A percentile compares a stretch with the other conserved stretches of the same genome.
phyloP scores from a whole-genome alignment of 495 filamentous ascomycete species.

The Talaromyces proteolyticus region DNA sequence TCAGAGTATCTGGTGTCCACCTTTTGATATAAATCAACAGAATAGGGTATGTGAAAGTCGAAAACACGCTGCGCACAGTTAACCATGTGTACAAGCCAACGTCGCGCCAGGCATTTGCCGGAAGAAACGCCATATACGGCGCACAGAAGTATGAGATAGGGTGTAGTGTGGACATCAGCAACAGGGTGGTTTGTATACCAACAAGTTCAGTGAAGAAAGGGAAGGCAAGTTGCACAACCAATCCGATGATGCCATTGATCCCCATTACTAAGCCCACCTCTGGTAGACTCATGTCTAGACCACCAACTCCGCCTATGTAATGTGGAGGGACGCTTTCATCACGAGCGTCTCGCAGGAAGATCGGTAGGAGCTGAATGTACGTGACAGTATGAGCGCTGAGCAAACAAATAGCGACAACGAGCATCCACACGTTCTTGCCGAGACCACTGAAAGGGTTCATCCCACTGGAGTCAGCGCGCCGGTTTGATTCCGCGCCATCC shows the following conservation, averaged over 20 bases:
- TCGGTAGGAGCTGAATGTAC: constrained; percentile 76
- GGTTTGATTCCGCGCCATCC: constrained; percentile 61
- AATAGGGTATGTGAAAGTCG: constrained; percentile 70
- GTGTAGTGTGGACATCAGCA: constrained; percentile 65
- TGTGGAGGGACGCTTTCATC: constrained; percentile 13
- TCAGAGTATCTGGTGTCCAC: constrained; percentile 59
- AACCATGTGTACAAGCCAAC: constrained; percentile 66
- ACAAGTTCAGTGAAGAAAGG: constrained; percentile 61
- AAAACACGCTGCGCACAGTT: constrained; percentile 64
- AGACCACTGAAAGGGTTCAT: constrained; percentile 40
- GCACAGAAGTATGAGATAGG: constrained; percentile 71
- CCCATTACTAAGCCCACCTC: constrained; percentile 74
- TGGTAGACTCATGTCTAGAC: constrained; percentile 66
- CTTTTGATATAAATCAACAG: constrained; percentile 81
- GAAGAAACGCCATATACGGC: constrained; percentile 60
- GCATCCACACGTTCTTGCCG: constrained; percentile 50
- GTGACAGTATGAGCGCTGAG: constrained; percentile 87
- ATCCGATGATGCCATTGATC: constrained; percentile 69
- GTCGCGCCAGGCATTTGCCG: constrained; percentile 43
- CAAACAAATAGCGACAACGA: constrained; percentile 67
- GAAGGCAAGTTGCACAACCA: constrained; percentile 79
- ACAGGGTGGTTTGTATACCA: constrained; percentile 66
- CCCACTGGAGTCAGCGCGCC: constrained; percentile 72
- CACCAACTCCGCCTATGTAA: constrained; percentile 57
- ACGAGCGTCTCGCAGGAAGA: constrained; percentile 71